These are phyloP conservation scores for Cornus kousa DNA, from an alignment of 148 eudicot species.

Conservation along the genomic window DNA sequence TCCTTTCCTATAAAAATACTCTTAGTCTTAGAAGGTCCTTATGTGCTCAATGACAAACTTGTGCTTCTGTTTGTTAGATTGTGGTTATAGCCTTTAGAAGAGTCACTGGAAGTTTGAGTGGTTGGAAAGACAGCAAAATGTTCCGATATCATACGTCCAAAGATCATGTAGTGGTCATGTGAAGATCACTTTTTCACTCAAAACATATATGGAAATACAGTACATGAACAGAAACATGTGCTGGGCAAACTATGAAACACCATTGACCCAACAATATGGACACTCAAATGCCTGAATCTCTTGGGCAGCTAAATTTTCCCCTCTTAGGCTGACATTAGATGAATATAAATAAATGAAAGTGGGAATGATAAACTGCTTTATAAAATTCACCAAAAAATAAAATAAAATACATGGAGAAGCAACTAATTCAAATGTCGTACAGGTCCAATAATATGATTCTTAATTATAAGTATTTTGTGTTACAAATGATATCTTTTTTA, in stretches of 20 bases:
- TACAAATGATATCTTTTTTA: no score
- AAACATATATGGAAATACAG: background rate
- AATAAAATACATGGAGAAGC: no score
- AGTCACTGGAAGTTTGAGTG: constrained; percentile 10
- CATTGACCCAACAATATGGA: background rate
- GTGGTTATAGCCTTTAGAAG: background rate
- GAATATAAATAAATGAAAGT: background rate
- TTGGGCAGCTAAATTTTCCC: background rate
- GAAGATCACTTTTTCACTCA: background rate
- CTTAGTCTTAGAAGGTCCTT: background rate
- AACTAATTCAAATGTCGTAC: background rate
- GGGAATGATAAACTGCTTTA: background rate
- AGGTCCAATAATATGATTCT: background rate
- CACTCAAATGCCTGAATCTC: background rate
- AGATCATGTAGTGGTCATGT: constrained; percentile 7
- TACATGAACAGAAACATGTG: background rate
- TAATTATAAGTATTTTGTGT: background rate
- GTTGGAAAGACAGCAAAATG: background rate
- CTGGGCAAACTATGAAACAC: background rate
- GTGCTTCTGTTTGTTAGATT: background rate
- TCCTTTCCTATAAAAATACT: background rate
- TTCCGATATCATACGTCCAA: background rate
- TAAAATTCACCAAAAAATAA: background rate
- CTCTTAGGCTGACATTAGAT: background rate
- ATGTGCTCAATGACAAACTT: constrained; percentile 4